Percentiles rank a stretch among this genome's conserved stretches.
These are phyloP conservation scores for Litchi chinensis DNA, from an alignment of 345 rosid species.

Conservation along the genomic window DNA sequence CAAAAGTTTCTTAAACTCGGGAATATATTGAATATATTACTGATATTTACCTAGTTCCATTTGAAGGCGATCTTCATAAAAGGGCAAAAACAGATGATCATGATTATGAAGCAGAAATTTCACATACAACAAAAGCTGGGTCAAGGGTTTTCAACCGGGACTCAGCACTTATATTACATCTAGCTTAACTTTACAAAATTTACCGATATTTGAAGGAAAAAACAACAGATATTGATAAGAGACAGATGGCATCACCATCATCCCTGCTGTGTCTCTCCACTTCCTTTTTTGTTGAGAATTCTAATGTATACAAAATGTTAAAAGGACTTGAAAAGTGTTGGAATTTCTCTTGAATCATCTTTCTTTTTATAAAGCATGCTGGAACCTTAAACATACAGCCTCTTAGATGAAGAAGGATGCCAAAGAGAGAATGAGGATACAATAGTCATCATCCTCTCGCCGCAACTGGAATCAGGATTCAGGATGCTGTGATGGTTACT, in stretches of 20 bases:
- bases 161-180: constrained; percentile 33
- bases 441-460: constrained; percentile 18
- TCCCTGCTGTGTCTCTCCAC: neutral
- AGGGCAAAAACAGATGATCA: neutral
- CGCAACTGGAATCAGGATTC: constrained; percentile 42
- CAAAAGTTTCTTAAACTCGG: too few species aligned
- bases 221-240: neutral
- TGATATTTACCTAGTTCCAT: too few species aligned
- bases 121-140: constrained; percentile 26
- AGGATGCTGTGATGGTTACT: constrained; percentile 49
- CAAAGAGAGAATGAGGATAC: constrained; percentile 19
- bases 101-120: neutral
- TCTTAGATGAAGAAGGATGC: constrained; percentile 20
- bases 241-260: neutral
- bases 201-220: neutral
- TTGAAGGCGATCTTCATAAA: too few species aligned
- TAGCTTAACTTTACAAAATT: constrained; percentile 39
- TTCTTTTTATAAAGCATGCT: neutral
- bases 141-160: constrained; percentile 27
- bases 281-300: constrained; percentile 7
- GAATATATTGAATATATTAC: too few species aligned
- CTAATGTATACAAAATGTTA: neutral
- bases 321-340: constrained; percentile 16
- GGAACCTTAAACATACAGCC: constrained; percentile 11
- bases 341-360: constrained; percentile 11